Evolutionary conservation across 2,329 filamentous ascomycete species (phyloP).

Genomic region (Penicillium sclerotiorum): DNA sequence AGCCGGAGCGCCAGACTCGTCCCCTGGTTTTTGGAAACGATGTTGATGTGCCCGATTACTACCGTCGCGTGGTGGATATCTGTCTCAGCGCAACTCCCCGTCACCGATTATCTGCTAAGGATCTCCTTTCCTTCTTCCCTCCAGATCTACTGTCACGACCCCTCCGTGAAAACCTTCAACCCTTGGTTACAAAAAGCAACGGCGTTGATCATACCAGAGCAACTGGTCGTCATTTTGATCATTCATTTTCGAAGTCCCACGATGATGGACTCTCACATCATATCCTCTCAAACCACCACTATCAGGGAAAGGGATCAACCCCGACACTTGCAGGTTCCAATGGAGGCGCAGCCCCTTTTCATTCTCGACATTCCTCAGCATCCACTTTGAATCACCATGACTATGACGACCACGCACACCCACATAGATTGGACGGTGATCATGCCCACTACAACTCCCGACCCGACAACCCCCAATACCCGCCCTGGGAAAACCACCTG

Average conservation of each 20-base stretch:
- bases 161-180: conserved; percentile 12
- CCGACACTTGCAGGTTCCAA: conserved; percentile 25
- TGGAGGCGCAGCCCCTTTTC: conserved; percentile 13
- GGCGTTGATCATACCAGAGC: conserved; percentile 3
- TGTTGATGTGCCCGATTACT: conserved; percentile 71
- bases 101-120: conserved; percentile 70
- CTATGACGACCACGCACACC: neutral
- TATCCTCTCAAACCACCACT: conserved; percentile 14
- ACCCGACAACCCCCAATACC: neutral
- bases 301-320: conserved; percentile 23
- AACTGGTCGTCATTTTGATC: conserved; percentile 6
- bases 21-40: conserved; percentile 66
- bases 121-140: conserved; percentile 72
- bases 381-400: conserved; percentile 25
- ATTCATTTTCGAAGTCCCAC: conserved; percentile 6
- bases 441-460: neutral
- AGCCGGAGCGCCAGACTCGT: conserved; percentile 77
- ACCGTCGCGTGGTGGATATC: conserved; percentile 70
- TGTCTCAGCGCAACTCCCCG: conserved; percentile 78
- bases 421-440: neutral
- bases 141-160: conserved; percentile 17
- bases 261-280: conserved; percentile 8
- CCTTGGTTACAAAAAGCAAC: conserved; percentile 13
- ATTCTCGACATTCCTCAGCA: conserved; percentile 22
- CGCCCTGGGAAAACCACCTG: neutral